Conservation (phyloP, 768 basidiomycete species). For the Mycena galericulata region DNA sequence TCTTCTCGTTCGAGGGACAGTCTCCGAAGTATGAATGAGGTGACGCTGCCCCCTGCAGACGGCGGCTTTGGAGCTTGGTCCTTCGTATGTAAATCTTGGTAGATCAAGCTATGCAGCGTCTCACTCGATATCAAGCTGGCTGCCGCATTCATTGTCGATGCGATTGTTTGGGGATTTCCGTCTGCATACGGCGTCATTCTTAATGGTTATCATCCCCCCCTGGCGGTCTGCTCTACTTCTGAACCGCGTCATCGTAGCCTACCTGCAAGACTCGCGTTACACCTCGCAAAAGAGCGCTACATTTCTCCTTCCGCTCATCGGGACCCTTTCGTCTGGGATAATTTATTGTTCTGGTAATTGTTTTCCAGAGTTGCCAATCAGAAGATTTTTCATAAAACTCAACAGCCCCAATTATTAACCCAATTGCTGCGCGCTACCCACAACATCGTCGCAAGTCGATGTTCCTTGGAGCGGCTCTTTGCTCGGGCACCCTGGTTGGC, state of each 20-base stretch:
- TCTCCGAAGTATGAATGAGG: no score
- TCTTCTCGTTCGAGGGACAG: no score
- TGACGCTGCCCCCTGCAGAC: no score
- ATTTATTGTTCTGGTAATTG: slow-evolving; percentile 30
- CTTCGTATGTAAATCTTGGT: no score
- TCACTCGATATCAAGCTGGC: slow-evolving; percentile 37
- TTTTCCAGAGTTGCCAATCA: no score
- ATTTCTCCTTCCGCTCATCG: slow-evolving; percentile 43
- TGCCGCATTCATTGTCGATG: slow-evolving; percentile 41
- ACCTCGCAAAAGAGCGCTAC: slow-evolving; percentile 36
- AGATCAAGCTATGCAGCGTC: no score
- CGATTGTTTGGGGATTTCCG: slow-evolving; percentile 46
- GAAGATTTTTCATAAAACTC: not conserved
- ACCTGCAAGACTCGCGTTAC: slow-evolving; percentile 39
- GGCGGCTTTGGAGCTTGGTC: no score
- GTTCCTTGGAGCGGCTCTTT: slow-evolving; percentile 41
- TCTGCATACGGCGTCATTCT: slow-evolving; percentile 44
- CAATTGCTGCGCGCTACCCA: slow-evolving; percentile 40
- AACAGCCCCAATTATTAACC: slow-evolving; percentile 29
- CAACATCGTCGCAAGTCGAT: slow-evolving; percentile 33
- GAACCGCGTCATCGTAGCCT: slow-evolving; percentile 19
- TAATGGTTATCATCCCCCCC: slow-evolving; percentile 24
- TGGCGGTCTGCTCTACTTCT: not conserved
- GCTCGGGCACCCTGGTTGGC: slow-evolving; percentile 38
- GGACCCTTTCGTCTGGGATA: slow-evolving; percentile 43